A percentile compares a stretch with the other conserved stretches of the same genome.
phyloP scores from a whole-genome alignment of 2,329 filamentous ascomycete species.

The Penicillium corylophilum region DNA sequence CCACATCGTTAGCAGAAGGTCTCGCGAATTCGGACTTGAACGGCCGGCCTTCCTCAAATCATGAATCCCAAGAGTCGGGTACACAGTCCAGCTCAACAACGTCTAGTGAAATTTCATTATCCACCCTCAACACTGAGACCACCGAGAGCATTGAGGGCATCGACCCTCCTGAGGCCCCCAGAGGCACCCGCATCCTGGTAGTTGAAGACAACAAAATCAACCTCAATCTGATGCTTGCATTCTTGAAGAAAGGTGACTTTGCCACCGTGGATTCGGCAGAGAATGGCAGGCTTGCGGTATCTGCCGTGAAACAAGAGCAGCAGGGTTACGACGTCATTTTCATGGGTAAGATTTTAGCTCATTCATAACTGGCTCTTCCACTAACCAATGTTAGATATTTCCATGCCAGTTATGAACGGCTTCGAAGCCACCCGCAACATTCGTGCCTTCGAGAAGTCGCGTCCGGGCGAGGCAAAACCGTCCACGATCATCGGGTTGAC shows the following conservation, averaged over 20 bases:
- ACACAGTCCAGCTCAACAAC: not conserved
- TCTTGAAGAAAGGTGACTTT: slow-evolving; percentile 41
- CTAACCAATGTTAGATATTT: slow-evolving; percentile 32
- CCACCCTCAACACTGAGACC: slow-evolving; percentile 10
- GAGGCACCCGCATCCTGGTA: slow-evolving; percentile 36
- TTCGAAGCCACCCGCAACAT: slow-evolving; percentile 41
- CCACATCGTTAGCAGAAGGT: slow-evolving; percentile 5
- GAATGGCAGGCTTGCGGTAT: slow-evolving; percentile 46
- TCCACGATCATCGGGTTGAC: slow-evolving; percentile 31
- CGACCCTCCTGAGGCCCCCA: not conserved
- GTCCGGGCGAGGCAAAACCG: not conserved
- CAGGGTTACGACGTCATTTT: slow-evolving; percentile 47
- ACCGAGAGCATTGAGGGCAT: slow-evolving; percentile 6
- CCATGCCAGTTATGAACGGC: slow-evolving; percentile 42
- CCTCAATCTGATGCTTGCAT: slow-evolving; percentile 45
- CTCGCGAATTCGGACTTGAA: not conserved
- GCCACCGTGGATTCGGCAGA: slow-evolving; percentile 38
- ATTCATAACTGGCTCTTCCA: slow-evolving; percentile 13
- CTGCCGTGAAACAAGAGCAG: slow-evolving; percentile 34
- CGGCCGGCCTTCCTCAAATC: not conserved
- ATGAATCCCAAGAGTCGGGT: not conserved
- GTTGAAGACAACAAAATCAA: slow-evolving; percentile 51
- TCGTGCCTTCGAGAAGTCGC: slow-evolving; percentile 29
- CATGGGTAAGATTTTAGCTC: slow-evolving; percentile 33
- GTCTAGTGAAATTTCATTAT: not conserved